Evolutionary conservation across 148 eudicot genomes (phyloP).

Genomic region (Beta vulgaris): DNA sequence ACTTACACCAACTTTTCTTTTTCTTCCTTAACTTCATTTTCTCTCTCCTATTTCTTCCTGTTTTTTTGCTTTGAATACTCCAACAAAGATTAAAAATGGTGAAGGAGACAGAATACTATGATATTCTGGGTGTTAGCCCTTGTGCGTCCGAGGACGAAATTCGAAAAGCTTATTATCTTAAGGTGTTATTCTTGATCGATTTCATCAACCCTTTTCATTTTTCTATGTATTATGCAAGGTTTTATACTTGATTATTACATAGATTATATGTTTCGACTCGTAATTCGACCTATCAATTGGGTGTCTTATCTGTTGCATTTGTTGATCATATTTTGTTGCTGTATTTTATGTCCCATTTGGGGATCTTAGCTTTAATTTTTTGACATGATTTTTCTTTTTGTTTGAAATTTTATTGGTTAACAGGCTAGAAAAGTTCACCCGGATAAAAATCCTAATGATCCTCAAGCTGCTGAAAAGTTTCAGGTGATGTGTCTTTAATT

Average conservation of each 20-base stretch:
- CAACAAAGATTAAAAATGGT: conserved; percentile 39
- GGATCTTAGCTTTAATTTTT: conserved; percentile 3
- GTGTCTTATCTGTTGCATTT: background rate
- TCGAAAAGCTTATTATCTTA: conserved; percentile 89
- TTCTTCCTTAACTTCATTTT: background rate
- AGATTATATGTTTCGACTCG: background rate
- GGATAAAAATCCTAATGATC: conserved; percentile 86
- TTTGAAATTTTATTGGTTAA: background rate
- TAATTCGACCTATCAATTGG: no score
- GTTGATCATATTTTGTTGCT: background rate
- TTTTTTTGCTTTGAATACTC: conserved; percentile 3
- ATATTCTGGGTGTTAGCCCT: conserved; percentile 66
- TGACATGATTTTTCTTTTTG: background rate
- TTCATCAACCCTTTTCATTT: background rate
- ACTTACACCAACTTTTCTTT: conserved; percentile 11
- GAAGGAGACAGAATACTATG: conserved; percentile 82
- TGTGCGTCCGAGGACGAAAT: conserved; percentile 75
- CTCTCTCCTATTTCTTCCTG: conserved; percentile 11
- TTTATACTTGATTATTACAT: background rate
- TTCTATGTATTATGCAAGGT: background rate
- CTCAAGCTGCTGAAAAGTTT: conserved; percentile 86
- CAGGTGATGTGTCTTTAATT: conserved; percentile 45
- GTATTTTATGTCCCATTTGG: background rate
- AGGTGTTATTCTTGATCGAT: conserved; percentile 41
- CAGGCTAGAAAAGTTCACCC: conserved; percentile 97